Base-by-base conservation (phyloP, 495 filamentous ascomycete species). In the Cenococcum geophilum region DNA sequence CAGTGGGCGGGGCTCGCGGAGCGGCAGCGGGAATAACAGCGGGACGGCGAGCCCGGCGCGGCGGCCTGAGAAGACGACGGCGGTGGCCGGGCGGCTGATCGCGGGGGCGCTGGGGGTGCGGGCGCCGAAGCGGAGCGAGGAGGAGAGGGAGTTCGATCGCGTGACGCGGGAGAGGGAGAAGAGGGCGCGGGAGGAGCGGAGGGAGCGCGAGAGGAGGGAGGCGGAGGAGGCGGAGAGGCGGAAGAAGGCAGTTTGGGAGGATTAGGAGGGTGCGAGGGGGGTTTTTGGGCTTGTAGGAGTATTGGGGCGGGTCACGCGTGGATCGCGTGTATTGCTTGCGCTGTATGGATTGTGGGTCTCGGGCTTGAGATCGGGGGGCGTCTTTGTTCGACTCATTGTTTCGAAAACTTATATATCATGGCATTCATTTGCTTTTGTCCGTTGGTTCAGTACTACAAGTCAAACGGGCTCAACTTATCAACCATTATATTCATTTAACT, bases 51-150 rank as follows among this genome's bases (percentile, higher is more conserved):
- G 59, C 40, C 66, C 66, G 35, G 65, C 65, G 20, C 73, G 76
- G 48, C 72, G 91, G 58, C 93, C 91, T 0, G 91, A 95, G 75
- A 98, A 93, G 75, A 92, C 92, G 60, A 93, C 92, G 61, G 90
- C 91, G 1, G 89, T 92, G 47, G 93, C 93, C 25, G 82, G 87
- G 58, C 79, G 93, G 64, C 78, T 98, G 85, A 97, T 98, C 70
- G 90, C 91, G 0, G 89, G 84, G 22, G 93, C 87, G 5, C 76
- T 98, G 67, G 93, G 93, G 4, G 82, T 97, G 43, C 82, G 83
- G 61, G 83, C 89, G 36, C 89, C 88, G 32, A 87, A 83, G 77
- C 79, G 81, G 70, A 97, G 88, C 11, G 90, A 95, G 69, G 92
- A 97, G 75, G 86, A 96, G 78, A 77, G 79, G 60, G 87, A 88